Conservation (phyloP, 495 filamentous ascomycete genomes). For the Lophium mytilinum region DNA sequence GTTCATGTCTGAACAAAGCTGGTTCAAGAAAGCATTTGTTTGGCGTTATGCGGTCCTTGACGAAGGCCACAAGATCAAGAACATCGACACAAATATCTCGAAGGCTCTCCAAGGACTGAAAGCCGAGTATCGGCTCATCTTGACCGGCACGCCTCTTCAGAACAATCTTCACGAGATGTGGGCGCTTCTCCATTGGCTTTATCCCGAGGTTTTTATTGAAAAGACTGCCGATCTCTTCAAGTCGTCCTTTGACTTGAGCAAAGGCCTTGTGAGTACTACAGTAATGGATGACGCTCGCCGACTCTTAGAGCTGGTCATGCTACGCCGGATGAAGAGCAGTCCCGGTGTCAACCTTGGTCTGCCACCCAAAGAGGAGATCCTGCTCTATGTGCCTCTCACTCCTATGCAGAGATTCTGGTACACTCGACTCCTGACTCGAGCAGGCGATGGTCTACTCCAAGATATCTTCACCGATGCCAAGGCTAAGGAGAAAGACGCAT, state of each 20-base stretch:
- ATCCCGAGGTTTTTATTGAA: slow-evolving; percentile 51
- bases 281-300: slow-evolving; percentile 47
- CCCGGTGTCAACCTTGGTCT: slow-evolving; percentile 50
- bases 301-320: slow-evolving; percentile 54
- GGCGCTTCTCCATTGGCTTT: slow-evolving; percentile 56
- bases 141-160: slow-evolving; percentile 59
- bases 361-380: slow-evolving; percentile 51
- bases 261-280: slow-evolving; percentile 45
- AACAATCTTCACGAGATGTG: slow-evolving; percentile 57
- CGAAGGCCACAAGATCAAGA: slow-evolving; percentile 57
- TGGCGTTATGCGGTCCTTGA: slow-evolving; percentile 53
- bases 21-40: slow-evolving; percentile 52
- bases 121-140: slow-evolving; percentile 51
- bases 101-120: slow-evolving; percentile 43
- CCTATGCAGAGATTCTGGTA: slow-evolving; percentile 59
- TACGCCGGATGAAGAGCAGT: slow-evolving; percentile 55
- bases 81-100: slow-evolving; percentile 44
- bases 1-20: slow-evolving; percentile 46
- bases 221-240: slow-evolving; percentile 47
- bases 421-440: slow-evolving; percentile 48
- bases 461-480: slow-evolving; percentile 45
- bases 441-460: slow-evolving; percentile 45
- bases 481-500: slow-evolving; percentile 39
- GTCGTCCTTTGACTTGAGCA: slow-evolving; percentile 49
- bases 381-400: slow-evolving; percentile 53